Evolutionary conservation across 768 basidiomycete species (phyloP), one percentile per base, ranked within the genome.

Genomic region (Coprinopsis strossmayeri): DNA sequence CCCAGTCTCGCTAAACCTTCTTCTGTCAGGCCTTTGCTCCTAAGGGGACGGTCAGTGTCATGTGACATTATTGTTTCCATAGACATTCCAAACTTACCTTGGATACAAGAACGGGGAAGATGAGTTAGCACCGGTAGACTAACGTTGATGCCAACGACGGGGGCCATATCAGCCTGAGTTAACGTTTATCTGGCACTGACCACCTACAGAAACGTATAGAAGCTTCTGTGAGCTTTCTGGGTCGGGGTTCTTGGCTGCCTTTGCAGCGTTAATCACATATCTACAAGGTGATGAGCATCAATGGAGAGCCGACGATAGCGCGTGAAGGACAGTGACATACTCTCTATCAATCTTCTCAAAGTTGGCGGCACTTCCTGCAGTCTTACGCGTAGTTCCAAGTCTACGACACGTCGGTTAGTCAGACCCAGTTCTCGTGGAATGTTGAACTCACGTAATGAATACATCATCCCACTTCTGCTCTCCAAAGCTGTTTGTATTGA

Each of bases 321-420:
- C 30, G 17, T 24, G 26, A 28, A 47, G 34, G n/a, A 11, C 26
- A 27, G 25, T 15, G 30, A 68, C 78, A 51, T 54, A 88, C 81
- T 86, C 81, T 62, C 82, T 69, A 56, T 90, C 89, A 49, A 91
- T 87, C 68, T 78, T 85, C 59, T 83, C 81, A 53, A 88, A 91
- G 7, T 73, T 73, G 28, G 73, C 77, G 0, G 74, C 76, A 53
- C 82, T 76, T 2, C 86, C 86, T 0, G 86, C 87, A 13, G 26
- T 50, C 13, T 72, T 76, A 21, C 65, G 70, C 11, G 79, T 81
- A 17, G 87, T 90, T 5, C 87, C 89, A 7, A 91, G 63, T 1
- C 80, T 81, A 51, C 3, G 18, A 24, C 27, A 41, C 53, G 10
- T 21, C 15, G n/a, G n/a, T n/a, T n/a, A n/a, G n/a, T n/a, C n/a